Conservation (phyloP, 2,329 filamentous ascomycete genomes). For the Stenocarpella maydis region DNA sequence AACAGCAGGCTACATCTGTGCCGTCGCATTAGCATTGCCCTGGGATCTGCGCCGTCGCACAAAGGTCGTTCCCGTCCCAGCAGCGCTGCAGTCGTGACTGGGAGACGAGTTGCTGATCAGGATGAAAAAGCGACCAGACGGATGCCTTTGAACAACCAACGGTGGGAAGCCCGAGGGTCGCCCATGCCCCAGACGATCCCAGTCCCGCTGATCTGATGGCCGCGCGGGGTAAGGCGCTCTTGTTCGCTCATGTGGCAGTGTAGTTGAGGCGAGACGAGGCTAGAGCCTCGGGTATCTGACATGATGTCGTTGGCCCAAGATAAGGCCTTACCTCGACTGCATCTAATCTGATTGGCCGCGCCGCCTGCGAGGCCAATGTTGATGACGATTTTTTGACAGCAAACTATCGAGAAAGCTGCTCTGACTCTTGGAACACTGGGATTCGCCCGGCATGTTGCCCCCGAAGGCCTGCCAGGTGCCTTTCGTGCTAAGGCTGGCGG, state of each 20-base stretch:
- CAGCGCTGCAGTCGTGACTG: not conserved
- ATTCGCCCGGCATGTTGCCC: not conserved
- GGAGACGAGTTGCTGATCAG: slow-evolving; percentile 6
- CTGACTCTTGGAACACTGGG: not conserved
- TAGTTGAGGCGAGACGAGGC: slow-evolving; percentile 26
- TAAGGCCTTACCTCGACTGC: slow-evolving; percentile 25
- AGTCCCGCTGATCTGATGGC: not conserved
- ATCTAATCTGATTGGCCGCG: slow-evolving; percentile 25
- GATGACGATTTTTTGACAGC: slow-evolving; percentile 34
- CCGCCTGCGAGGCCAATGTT: slow-evolving; percentile 7
- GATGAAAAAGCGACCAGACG: not conserved
- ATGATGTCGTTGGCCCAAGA: slow-evolving; percentile 35
- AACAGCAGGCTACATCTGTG: not conserved
- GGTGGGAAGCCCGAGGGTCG: not conserved
- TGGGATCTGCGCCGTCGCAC: slow-evolving; percentile 8
- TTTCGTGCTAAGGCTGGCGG: not conserved
- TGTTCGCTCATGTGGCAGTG: slow-evolving; percentile 11
- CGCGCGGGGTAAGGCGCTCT: not conserved
- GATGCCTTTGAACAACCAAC: slow-evolving; percentile 1
- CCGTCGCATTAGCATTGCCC: not conserved
- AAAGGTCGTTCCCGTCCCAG: not conserved
- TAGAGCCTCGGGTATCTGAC: slow-evolving; percentile 23
- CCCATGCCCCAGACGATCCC: not conserved
- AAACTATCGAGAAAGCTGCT: slow-evolving; percentile 10
- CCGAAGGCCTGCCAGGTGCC: not conserved